phyloP scores from a whole-genome alignment of 768 basidiomycete species.

The Amanita muscaria region DNA sequence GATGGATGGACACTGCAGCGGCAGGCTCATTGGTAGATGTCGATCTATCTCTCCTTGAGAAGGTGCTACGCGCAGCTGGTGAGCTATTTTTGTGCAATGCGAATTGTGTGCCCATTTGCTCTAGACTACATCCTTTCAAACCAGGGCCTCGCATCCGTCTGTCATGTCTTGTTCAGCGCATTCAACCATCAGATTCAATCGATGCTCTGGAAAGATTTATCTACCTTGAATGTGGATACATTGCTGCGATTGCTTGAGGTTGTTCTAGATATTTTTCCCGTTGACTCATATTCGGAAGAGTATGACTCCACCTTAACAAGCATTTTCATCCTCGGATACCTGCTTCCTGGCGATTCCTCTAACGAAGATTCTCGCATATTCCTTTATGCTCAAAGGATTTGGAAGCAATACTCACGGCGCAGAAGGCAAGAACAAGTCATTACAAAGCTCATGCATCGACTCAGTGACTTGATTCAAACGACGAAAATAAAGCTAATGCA shows the following conservation, averaged over 20 bases:
- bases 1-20: constrained; percentile 31
- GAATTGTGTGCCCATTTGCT: background rate
- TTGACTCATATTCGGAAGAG: constrained; percentile 8
- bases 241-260: constrained; percentile 26
- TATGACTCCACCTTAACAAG: constrained; percentile 28
- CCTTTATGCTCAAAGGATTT: constrained; percentile 23
- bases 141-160: constrained; percentile 23
- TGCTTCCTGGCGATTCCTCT: constrained; percentile 31
- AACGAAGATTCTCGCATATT: constrained; percentile 17
- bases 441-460: constrained; percentile 29
- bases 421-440: constrained; percentile 19
- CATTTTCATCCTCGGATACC: constrained; percentile 39
- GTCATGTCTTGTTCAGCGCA: constrained; percentile 24
- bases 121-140: constrained; percentile 28
- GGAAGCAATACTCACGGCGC: constrained; percentile 24
- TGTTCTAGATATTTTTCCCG: constrained; percentile 16
- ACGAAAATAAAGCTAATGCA: constrained; percentile 27
- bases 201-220: constrained; percentile 22
- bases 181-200: constrained; percentile 28
- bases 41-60: constrained; percentile 25
- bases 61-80: constrained; percentile 36
- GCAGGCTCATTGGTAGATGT: constrained; percentile 16
- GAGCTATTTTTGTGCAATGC: constrained; percentile 6
- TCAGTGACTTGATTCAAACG: constrained; percentile 36
- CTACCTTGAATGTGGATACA: constrained; percentile 17